A percentile compares a stretch with the other conserved stretches of the same genome.
Evolutionary conservation across 1,284 basidiomycete genomes (phyloP).

Genomic region (Trichosporon asahii): DNA sequence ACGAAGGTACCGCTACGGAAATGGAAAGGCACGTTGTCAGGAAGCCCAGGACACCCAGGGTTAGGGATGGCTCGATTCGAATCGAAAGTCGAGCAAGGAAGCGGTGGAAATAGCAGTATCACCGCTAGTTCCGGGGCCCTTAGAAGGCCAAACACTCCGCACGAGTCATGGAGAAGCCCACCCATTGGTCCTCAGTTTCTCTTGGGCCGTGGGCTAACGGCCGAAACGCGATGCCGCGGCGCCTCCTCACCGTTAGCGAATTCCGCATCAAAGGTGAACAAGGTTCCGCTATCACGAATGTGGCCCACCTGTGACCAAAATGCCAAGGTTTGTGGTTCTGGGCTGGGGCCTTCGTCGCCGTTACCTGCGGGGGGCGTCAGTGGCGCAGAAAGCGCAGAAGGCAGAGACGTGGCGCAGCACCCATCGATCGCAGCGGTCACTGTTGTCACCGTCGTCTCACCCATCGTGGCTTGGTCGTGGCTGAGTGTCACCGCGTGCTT

Average conservation of each 20-base stretch:
- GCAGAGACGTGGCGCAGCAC: not conserved
- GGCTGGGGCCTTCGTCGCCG: not conserved
- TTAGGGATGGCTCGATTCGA: not conserved
- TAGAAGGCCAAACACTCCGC: not conserved
- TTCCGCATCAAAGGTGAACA: not conserved
- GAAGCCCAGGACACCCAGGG: not conserved
- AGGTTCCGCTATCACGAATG: conserved; percentile 2
- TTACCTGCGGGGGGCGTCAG: not conserved
- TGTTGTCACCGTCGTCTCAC: not conserved
- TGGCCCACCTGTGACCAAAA: not conserved
- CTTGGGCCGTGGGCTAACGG: not conserved
- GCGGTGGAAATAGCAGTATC: not conserved
- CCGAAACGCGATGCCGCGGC: conserved; percentile 7
- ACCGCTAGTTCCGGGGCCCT: not conserved
- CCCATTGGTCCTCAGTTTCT: not conserved
- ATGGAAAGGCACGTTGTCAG: not conserved
- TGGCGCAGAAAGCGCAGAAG: too few species aligned
- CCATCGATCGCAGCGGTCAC: not conserved
- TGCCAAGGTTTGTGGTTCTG: not conserved
- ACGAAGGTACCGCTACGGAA: not conserved
- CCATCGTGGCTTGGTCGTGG: not conserved
- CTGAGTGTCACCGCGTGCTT: not conserved
- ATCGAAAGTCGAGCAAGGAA: too few species aligned
- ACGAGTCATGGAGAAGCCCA: not conserved
- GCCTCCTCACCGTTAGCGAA: not conserved